A percentile compares a stretch with the other conserved stretches of the same genome.
Evolutionary conservation across 352 stramenopile genomes (phyloP).

Genomic region (Phytophthora pistaciae): DNA sequence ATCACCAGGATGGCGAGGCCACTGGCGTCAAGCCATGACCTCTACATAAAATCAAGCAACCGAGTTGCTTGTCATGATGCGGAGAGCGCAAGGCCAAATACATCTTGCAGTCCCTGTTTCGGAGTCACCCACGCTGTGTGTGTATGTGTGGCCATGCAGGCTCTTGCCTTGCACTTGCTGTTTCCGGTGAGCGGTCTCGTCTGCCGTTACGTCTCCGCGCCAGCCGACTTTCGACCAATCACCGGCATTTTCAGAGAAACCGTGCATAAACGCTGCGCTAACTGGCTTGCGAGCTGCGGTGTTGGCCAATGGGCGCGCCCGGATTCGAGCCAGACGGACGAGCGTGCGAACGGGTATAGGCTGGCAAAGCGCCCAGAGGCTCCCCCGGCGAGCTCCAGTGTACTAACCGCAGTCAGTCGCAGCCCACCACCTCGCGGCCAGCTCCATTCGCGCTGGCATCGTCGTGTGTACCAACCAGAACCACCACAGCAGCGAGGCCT

Average conservation of each 20-base stretch:
- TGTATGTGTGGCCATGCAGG: neutral
- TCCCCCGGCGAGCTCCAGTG: conserved; percentile 19
- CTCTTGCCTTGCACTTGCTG: neutral
- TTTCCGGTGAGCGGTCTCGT: neutral
- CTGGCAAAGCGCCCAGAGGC: neutral
- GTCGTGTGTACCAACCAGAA: conserved; percentile 24
- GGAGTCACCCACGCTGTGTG: neutral
- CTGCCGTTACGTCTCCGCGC: neutral
- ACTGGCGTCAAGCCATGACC: neutral
- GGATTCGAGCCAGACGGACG: conserved; percentile 31
- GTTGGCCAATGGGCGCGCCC: conserved; percentile 15
- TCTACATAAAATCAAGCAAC: neutral
- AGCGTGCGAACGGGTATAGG: conserved; percentile 21
- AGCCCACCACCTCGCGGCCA: conserved; percentile 18
- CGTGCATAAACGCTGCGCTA: neutral
- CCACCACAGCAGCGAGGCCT: neutral
- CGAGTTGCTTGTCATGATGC: neutral
- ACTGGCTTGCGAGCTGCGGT: neutral
- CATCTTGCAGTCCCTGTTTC: neutral
- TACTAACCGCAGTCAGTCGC: conserved; percentile 25
- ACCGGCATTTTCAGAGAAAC: neutral
- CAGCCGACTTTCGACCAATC: neutral
- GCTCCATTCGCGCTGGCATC: conserved; percentile 3
- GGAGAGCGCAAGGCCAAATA: neutral
- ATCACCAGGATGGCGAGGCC: neutral